These are phyloP conservation scores for Solanum stenotomum DNA, from an alignment of 257 asterid genomes.

Conservation along the genomic window DNA sequence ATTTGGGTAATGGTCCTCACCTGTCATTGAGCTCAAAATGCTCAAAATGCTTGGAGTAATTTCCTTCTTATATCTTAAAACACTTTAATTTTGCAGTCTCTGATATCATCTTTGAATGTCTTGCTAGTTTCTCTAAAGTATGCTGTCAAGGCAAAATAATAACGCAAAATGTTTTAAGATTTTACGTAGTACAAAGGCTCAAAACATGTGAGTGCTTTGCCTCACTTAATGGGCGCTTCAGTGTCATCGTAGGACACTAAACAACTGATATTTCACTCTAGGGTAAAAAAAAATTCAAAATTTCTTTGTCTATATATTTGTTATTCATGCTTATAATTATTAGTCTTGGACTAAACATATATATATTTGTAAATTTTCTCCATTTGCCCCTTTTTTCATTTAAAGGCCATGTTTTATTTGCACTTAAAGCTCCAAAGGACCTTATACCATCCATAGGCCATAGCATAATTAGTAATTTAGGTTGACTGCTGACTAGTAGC, in stretches of 20 bases:
- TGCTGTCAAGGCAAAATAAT: not conserved
- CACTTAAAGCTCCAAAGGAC: not conserved
- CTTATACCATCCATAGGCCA: not conserved
- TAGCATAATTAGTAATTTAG: not conserved
- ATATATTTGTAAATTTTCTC: not conserved
- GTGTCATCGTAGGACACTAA: not conserved
- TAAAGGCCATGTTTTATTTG: not conserved
- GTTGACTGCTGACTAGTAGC: not conserved
- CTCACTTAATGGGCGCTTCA: not conserved
- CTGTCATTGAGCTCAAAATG: not conserved
- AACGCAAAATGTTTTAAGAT: not conserved
- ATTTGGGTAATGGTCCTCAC: not conserved
- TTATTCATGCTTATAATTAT: not conserved
- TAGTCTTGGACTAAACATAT: not conserved
- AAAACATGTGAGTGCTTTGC: not conserved
- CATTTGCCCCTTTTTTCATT: not conserved
- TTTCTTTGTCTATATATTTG: not conserved
- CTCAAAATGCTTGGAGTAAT: not conserved
- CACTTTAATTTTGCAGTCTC: not conserved
- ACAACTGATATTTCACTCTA: not conserved
- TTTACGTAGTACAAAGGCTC: not conserved
- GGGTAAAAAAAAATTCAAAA: not conserved
- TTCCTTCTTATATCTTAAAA: not conserved
- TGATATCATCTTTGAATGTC: not conserved
- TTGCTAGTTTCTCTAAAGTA: not conserved